phyloP scores from a whole-genome alignment of 441 rosid species.

The Gossypium gossypioides region DNA sequence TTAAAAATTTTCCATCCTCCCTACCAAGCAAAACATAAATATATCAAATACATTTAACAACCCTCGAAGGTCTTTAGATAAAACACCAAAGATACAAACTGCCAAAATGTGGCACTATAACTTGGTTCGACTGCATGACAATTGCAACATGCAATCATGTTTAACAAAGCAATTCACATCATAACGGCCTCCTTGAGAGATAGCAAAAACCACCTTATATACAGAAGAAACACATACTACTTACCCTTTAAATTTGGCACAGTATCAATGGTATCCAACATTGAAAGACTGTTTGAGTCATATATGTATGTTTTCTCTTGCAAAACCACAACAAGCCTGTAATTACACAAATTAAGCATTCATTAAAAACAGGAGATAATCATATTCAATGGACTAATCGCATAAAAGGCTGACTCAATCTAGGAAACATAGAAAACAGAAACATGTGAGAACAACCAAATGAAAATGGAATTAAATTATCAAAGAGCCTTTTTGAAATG shows the following conservation, averaged over 20 bases:
- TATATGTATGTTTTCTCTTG: slow-evolving; percentile 73
- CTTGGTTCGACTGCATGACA: neutral
- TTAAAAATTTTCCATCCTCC: slow-evolving; percentile 7
- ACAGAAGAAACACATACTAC: slow-evolving; percentile 1
- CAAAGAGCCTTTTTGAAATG: neutral
- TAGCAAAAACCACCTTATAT: slow-evolving; percentile 5
- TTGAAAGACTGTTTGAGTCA: slow-evolving; percentile 55
- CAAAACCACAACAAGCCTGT: slow-evolving; percentile 78
- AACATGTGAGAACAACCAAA: neutral
- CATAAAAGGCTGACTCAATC: neutral
- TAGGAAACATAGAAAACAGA: neutral
- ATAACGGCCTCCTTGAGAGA: neutral
- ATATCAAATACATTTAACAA: neutral
- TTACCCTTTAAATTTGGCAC: slow-evolving; percentile 73
- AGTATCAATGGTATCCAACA: slow-evolving; percentile 71
- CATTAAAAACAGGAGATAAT: neutral
- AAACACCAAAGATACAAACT: neutral
- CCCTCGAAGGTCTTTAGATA: neutral
- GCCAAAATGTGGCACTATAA: neutral
- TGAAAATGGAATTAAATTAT: neutral
- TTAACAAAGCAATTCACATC: neutral
- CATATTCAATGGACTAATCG: neutral
- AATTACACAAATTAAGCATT: slow-evolving; percentile 11
- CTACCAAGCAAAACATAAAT: neutral
- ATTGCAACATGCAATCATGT: neutral